Percentiles rank a stretch among this genome's conserved stretches.
Conservation (phyloP, 371 early-diverging fungal genomes). For the Dinochytrium kinnereticum region DNA sequence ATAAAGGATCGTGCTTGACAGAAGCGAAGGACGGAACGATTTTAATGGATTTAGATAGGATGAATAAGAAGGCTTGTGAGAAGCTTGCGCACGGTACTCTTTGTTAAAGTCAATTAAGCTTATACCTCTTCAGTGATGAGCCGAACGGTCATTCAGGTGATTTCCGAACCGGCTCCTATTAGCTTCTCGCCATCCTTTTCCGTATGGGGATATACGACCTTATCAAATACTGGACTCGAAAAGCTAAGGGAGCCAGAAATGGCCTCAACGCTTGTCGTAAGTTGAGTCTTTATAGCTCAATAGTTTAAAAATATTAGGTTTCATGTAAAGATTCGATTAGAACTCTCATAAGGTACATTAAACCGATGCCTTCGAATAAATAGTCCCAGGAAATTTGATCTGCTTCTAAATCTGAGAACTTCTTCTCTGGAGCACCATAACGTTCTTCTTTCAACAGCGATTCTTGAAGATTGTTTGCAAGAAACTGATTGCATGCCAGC, state of each 20-base stretch:
- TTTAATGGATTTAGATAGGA: slow-evolving; percentile 23
- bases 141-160: not conserved
- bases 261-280: not conserved
- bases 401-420: not conserved
- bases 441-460: not conserved
- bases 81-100: slow-evolving; percentile 11
- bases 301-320: not conserved
- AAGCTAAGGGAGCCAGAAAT: not conserved
- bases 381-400: not conserved
- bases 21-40: slow-evolving; percentile 31
- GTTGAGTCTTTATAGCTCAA: not conserved
- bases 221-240: not conserved
- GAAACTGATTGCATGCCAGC: no score
- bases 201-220: not conserved
- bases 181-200: not conserved
- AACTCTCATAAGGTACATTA: not conserved
- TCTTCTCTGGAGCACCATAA: slow-evolving; percentile 3
- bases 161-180: not conserved
- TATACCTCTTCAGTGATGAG: not conserved
- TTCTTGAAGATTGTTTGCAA: not conserved
- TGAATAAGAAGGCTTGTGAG: slow-evolving; percentile 2
- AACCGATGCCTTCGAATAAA: not conserved
- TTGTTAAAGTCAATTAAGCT: not conserved
- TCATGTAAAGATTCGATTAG: not conserved
- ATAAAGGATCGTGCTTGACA: slow-evolving; percentile 5